phyloP scores from a whole-genome alignment of 768 basidiomycete genomes.

The Tulasnella calospora region DNA sequence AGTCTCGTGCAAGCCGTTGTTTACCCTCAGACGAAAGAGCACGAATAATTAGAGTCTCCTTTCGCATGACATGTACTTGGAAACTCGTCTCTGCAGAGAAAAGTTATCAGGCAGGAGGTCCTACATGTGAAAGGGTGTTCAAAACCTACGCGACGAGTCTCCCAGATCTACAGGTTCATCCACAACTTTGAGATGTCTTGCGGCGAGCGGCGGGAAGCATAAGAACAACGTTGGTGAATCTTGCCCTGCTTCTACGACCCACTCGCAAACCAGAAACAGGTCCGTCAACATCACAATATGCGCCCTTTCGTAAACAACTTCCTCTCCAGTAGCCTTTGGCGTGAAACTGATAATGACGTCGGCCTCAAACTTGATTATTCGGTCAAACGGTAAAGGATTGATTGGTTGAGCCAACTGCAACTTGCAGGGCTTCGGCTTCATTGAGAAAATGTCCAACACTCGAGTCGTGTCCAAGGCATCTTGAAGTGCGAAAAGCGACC shows the following conservation, averaged over 20 bases:
- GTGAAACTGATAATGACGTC: constrained; percentile 73
- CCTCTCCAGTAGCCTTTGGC: constrained; percentile 63
- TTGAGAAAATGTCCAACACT: constrained; percentile 91
- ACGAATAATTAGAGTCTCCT: constrained; percentile 72
- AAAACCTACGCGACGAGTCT: constrained; percentile 32
- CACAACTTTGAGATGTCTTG: constrained; percentile 77
- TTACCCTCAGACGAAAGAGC: constrained; percentile 54
- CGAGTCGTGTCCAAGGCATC: constrained; percentile 66
- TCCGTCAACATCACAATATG: constrained; percentile 89
- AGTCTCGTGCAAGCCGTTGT: constrained; percentile 60
- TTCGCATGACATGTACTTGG: constrained; percentile 77
- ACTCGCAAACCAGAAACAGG: constrained; percentile 84
- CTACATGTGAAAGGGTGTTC: neutral
- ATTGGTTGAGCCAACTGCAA: constrained; percentile 82
- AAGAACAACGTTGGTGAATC: constrained; percentile 80
- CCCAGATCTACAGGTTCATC: constrained; percentile 49
- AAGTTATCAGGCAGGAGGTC: constrained; percentile 12
- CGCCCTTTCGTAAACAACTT: constrained; percentile 69
- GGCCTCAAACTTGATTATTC: constrained; percentile 66
- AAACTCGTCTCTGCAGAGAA: constrained; percentile 58
- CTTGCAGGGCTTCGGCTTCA: constrained; percentile 89
- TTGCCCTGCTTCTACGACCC: constrained; percentile 38
- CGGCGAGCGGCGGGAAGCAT: constrained; percentile 90
- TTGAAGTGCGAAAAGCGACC: constrained; percentile 72
- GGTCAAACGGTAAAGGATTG: constrained; percentile 57